Evolutionary conservation across 495 filamentous ascomycete genomes (phyloP).

Genomic region (Rusavskia elegans): DNA sequence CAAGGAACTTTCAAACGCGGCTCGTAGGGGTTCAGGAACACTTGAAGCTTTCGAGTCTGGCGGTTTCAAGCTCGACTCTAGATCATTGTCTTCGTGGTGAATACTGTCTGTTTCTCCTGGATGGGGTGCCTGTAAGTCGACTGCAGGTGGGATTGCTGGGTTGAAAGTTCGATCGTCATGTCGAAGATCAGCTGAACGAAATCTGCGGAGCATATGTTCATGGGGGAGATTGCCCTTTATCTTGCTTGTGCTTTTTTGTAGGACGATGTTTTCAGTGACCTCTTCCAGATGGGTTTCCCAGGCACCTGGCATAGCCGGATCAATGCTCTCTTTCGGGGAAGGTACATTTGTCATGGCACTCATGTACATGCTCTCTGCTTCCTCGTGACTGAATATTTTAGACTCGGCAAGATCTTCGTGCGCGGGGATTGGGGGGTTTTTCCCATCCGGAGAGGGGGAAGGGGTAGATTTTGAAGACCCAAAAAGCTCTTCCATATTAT

Average conservation of each 20-base stretch:
- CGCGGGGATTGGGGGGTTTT: not conserved
- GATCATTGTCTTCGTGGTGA: not conserved
- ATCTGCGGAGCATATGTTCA: not conserved
- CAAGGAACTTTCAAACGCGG: not conserved
- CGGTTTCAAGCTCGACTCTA: not conserved
- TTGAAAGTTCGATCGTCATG: not conserved
- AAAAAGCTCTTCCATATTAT: no score
- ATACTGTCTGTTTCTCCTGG: not conserved
- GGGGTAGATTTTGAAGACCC: not conserved
- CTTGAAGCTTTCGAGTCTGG: not conserved
- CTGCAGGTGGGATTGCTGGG: not conserved
- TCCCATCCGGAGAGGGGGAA: not conserved
- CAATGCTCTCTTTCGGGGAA: constrained; percentile 22
- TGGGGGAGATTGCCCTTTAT: not conserved
- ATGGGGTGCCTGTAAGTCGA: not conserved
- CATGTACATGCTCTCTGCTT: constrained; percentile 95
- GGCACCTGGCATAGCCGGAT: constrained; percentile 38
- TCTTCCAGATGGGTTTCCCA: constrained; percentile 32
- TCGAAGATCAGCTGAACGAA: not conserved
- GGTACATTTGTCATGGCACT: constrained; percentile 41
- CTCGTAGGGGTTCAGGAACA: not conserved
- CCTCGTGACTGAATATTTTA: constrained; percentile 72
- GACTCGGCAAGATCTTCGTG: constrained; percentile 50
- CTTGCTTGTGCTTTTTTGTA: not conserved
- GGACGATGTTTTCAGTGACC: not conserved